Evolutionary conservation across 2,329 filamentous ascomycete genomes (phyloP).

Genomic region (Colletotrichum shisoi): DNA sequence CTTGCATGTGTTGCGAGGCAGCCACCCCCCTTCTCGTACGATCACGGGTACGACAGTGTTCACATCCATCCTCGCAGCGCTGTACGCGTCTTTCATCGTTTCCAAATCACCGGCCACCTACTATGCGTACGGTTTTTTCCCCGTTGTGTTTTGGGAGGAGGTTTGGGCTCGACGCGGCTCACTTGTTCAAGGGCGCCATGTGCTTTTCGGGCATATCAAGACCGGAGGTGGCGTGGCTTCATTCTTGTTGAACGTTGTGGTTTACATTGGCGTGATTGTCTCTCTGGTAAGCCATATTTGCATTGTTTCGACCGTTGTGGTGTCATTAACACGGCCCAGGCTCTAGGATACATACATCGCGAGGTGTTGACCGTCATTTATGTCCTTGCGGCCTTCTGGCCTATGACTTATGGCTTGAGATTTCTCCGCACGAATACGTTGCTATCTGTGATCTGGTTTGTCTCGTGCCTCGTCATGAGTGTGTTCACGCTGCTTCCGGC

Average conservation of each 20-base stretch:
- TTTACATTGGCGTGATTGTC: conserved; percentile 79
- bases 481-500: conserved; percentile 88
- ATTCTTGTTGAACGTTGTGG: conserved; percentile 68
- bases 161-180: conserved; percentile 80
- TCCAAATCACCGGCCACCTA: conserved; percentile 84
- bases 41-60: conserved; percentile 70
- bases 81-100: conserved; percentile 81
- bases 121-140: conserved; percentile 91
- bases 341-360: conserved; percentile 89
- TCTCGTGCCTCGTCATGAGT: conserved; percentile 84
- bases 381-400: conserved; percentile 79
- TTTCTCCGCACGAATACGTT: conserved; percentile 74
- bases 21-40: conserved; percentile 69
- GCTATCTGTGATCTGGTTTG: conserved; percentile 74
- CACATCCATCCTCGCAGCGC: conserved; percentile 73
- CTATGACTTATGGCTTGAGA: conserved; percentile 72
- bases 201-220: conserved; percentile 73
- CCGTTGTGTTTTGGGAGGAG: conserved; percentile 95
- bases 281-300: conserved; percentile 68
- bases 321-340: conserved; percentile 60
- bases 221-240: conserved; percentile 65
- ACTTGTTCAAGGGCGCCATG: conserved; percentile 69
- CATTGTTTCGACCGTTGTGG: not conserved
- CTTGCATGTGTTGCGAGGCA: conserved; percentile 81
- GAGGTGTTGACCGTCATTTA: conserved; percentile 87